Conservation (phyloP, 1,284 basidiomycete species). For the Papiliotrema terrestris region DNA sequence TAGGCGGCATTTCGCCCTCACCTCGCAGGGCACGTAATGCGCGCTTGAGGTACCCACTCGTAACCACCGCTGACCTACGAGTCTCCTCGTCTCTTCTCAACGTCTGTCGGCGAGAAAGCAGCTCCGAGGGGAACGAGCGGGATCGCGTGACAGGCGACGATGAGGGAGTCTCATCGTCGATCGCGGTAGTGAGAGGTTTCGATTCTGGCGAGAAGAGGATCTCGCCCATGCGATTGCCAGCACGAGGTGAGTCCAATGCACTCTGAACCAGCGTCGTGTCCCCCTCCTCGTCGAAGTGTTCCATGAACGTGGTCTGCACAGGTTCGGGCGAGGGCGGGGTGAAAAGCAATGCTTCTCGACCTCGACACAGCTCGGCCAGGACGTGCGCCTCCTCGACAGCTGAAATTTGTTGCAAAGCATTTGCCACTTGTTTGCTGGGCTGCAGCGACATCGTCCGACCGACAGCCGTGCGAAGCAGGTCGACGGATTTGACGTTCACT, state of each 20-base stretch:
- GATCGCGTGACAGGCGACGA: conserved; percentile 8
- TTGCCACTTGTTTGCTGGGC: conserved; percentile 12
- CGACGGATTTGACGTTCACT: conserved; percentile 11
- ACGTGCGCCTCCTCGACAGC: neutral
- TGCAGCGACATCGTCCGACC: conserved; percentile 22
- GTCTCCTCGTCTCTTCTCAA: neutral
- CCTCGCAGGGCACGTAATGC: conserved; percentile 10
- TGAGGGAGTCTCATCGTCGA: neutral
- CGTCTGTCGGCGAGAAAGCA: conserved; percentile 10
- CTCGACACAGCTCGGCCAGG: neutral
- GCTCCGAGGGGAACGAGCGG: conserved; percentile 15
- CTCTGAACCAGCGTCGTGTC: neutral
- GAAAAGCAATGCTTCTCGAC: neutral
- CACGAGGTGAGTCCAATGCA: neutral
- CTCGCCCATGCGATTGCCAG: conserved; percentile 2
- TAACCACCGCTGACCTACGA: conserved; percentile 10
- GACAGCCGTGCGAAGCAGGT: conserved; percentile 17
- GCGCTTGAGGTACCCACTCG: conserved; percentile 9
- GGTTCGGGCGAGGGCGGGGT: neutral
- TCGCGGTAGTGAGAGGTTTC: neutral
- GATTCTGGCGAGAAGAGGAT: neutral
- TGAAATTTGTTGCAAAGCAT: neutral
- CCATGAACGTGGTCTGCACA: neutral
- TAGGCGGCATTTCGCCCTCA: conserved; percentile 1
- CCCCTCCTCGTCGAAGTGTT: neutral